Base-by-base conservation (phyloP, 1,139 yeast species). In the Hanseniaspora uvarum region DNA sequence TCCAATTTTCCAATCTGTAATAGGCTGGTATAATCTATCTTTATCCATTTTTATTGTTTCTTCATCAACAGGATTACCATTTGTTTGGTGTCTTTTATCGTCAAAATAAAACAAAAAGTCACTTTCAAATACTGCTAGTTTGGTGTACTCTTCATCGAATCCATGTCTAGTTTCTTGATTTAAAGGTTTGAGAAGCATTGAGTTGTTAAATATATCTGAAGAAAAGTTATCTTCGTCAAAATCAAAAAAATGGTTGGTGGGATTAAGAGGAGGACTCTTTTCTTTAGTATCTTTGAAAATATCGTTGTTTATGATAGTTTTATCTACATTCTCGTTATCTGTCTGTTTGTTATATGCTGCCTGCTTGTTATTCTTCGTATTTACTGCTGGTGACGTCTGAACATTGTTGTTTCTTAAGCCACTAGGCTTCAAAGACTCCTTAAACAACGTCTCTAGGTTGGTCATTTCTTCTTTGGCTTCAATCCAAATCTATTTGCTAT, bases 71-170 rank as follows among this genome's bases (percentile, higher is more conserved):
- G 96, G 95, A 62, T 82, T 86, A 18, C 95, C 96, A 56, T 86
- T 86, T 3, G 96, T 86, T 60, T 81, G 85, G 65, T 92, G 96
- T 51, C 97, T 78, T 68, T 92, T 92, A 64, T 86, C 95, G 64
- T 85, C 94, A 62, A 77, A 86, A 67, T 87, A 86, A 57, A 85
- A 82, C 67, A 80, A 83, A 69, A 85, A 87, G 46, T 82, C 77
- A 66, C 79, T 77, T 0, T 89, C 92, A 56, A 86, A 72, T 53
- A 78, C 69, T 58, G 73, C 73, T 67, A 86, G 73, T 63, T 80
- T 80, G 30, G 71, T 71, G 57, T 75, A 74, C 58, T 83, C 87
- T 59, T 80, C 80, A 58, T 81, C 92, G 64, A 86, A 86, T 1
- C 95, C 96, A 66, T 86, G 95, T 56, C 95, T 72, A 70, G 78